phyloP scores from a whole-genome alignment of 495 filamentous ascomycete species.

The Tuber brumale region DNA sequence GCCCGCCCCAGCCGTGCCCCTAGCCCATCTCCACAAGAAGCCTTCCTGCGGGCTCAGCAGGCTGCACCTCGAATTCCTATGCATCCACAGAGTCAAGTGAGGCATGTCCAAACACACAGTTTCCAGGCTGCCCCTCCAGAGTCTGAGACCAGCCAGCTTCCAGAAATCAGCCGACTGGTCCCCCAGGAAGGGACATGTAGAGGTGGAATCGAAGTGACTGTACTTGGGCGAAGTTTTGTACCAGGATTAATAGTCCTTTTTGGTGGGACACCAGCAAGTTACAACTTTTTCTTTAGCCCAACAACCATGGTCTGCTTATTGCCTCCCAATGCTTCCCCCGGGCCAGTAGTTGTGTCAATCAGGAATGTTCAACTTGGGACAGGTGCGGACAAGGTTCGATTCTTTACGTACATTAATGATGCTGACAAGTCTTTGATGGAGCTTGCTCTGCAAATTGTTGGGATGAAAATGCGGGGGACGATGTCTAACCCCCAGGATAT shows the following conservation, averaged over 20 bases:
- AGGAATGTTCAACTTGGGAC: constrained; percentile 47
- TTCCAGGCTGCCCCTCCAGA: constrained; percentile 21
- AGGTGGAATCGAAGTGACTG: constrained; percentile 79
- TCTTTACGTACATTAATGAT: constrained; percentile 75
- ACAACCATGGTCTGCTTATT: constrained; percentile 76
- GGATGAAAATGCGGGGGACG: constrained; percentile 53
- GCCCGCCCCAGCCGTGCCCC: constrained; percentile 32
- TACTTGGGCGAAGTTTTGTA: constrained; percentile 71
- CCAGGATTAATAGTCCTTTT: constrained; percentile 81
- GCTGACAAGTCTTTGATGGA: constrained; percentile 66
- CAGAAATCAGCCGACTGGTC: constrained; percentile 52
- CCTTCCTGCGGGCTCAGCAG: constrained; percentile 22
- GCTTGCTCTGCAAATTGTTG: constrained; percentile 53
- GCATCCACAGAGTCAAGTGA: constrained; percentile 20
- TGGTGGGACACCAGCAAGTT: constrained; percentile 67
- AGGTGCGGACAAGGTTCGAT: constrained; percentile 48
- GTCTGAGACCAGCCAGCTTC: constrained; percentile 38
- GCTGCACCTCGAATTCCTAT: not conserved
- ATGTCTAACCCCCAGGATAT: constrained; percentile 50
- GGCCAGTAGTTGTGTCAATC: constrained; percentile 64
- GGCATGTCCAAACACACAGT: constrained; percentile 23
- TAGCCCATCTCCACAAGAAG: constrained; percentile 27
- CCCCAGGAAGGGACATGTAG: constrained; percentile 71
- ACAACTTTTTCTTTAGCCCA: constrained; percentile 76
- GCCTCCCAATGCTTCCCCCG: constrained; percentile 63